A percentile compares a stretch with the other conserved stretches of the same genome.
phyloP scores from a whole-genome alignment of 2,329 filamentous ascomycete genomes.

The Penicillium brevicompactum region DNA sequence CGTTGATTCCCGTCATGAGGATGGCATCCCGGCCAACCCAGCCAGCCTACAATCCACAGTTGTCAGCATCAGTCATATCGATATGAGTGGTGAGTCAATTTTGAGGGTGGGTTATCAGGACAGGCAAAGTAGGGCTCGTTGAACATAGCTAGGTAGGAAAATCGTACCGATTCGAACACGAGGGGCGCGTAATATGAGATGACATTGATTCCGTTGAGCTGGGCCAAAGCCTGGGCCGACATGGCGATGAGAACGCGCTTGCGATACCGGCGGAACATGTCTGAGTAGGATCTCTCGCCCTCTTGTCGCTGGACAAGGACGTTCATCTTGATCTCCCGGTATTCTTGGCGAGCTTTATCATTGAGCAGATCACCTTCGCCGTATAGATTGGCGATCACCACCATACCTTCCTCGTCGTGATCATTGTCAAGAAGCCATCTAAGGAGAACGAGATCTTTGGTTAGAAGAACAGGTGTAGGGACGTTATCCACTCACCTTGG shows the following conservation, averaged over 20 bases:
- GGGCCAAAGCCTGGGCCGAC: slow-evolving; percentile 93
- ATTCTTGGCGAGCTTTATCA: slow-evolving; percentile 88
- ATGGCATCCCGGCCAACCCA: slow-evolving; percentile 90
- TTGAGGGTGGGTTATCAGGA: too few species aligned
- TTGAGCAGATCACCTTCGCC: slow-evolving; percentile 95
- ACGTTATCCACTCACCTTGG: slow-evolving; percentile 65
- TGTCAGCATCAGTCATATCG: neutral
- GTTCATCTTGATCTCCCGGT: slow-evolving; percentile 98
- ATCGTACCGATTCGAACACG: slow-evolving; percentile 75
- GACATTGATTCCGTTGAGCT: slow-evolving; percentile 98
- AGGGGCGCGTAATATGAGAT: slow-evolving; percentile 98
- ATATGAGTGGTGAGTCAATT: neutral
- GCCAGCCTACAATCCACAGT: slow-evolving; percentile 59
- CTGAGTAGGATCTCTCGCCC: slow-evolving; percentile 84
- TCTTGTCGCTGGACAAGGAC: slow-evolving; percentile 92
- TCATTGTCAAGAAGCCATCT: slow-evolving; percentile 98
- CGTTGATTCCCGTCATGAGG: slow-evolving; percentile 96
- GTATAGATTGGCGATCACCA: slow-evolving; percentile 97
- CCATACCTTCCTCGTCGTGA: slow-evolving; percentile 96
- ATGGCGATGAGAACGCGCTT: slow-evolving; percentile 97
- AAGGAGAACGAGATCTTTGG: slow-evolving; percentile 7
- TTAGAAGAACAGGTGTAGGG: slow-evolving; percentile 24
- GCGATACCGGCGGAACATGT: slow-evolving; percentile 93
- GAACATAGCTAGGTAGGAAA: neutral
- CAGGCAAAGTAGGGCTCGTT: neutral